phyloP scores from a whole-genome alignment of 2,329 filamentous ascomycete species.

The Xylaria sp. region DNA sequence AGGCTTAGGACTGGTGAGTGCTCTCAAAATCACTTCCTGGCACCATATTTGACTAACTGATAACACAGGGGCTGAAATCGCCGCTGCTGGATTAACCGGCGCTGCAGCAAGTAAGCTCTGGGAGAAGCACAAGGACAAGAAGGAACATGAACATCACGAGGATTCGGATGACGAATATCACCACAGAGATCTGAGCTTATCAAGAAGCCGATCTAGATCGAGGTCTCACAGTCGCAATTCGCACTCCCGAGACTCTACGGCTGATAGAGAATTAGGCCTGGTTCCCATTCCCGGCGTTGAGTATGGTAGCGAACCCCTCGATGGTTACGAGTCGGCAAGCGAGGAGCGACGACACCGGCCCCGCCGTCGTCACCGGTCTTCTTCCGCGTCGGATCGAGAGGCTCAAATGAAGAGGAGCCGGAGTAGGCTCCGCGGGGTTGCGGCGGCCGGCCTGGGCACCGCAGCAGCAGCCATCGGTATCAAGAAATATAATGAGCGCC shows the following conservation, averaged over 20 bases:
- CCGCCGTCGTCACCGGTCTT: constrained; percentile 41
- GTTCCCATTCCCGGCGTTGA: constrained; percentile 52
- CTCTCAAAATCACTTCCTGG: background rate
- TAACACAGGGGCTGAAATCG: constrained; percentile 55
- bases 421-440: constrained; percentile 58
- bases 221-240: constrained; percentile 44
- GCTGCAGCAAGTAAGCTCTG: constrained; percentile 64
- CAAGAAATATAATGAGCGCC: constrained; percentile 59
- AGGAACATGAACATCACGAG: constrained; percentile 47
- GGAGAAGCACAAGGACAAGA: constrained; percentile 63
- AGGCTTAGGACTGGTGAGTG: constrained; percentile 46
- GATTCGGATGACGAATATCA: constrained; percentile 40
- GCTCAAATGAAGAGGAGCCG: constrained; percentile 54
- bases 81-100: constrained; percentile 61
- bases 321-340: constrained; percentile 52
- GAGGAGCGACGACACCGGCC: constrained; percentile 47
- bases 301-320: constrained; percentile 63
- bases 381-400: constrained; percentile 39
- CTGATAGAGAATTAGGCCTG: constrained; percentile 70
- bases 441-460: constrained; percentile 56
- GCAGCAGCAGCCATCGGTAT: constrained; percentile 66
- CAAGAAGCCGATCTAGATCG: constrained; percentile 41
- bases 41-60: constrained; percentile 13
- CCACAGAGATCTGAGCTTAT: constrained; percentile 51
- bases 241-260: constrained; percentile 51